A percentile compares a stretch with the other conserved stretches of the same genome.
Conservation (phyloP, 495 filamentous ascomycete genomes). For the Penicillium manginii region DNA sequence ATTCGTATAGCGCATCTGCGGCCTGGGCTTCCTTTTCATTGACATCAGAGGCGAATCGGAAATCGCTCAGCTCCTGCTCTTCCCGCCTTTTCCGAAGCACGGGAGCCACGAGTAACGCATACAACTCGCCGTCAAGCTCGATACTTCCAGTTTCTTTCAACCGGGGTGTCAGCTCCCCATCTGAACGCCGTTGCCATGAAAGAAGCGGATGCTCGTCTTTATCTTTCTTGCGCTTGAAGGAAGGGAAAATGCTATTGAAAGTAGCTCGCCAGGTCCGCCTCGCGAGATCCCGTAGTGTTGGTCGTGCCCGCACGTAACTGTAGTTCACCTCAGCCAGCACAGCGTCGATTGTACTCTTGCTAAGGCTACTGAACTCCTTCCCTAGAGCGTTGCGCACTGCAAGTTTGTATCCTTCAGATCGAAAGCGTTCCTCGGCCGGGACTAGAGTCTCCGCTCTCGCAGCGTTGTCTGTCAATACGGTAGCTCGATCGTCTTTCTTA, state of each 20-base stretch:
- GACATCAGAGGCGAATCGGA: constrained; percentile 62
- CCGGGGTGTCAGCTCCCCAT: constrained; percentile 55
- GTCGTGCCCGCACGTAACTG: constrained; percentile 78
- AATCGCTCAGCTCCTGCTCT: constrained; percentile 66
- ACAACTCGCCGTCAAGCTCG: constrained; percentile 84
- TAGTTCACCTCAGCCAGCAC: constrained; percentile 92
- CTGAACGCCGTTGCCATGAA: constrained; percentile 59
- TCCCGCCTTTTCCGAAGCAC: constrained; percentile 55
- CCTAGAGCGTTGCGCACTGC: constrained; percentile 64
- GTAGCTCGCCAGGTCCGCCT: constrained; percentile 86
- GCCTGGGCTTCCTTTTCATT: constrained; percentile 78
- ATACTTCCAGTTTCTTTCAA: constrained; percentile 71
- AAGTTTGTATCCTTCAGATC: constrained; percentile 70
- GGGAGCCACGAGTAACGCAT: constrained; percentile 66
- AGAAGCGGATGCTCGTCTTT: constrained; percentile 66
- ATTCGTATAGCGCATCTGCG: constrained; percentile 76
- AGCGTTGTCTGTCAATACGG: constrained; percentile 6
- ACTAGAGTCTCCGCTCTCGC: constrained; percentile 43
- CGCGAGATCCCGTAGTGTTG: constrained; percentile 72
- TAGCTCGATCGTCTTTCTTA: constrained; percentile 9
- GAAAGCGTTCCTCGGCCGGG: constrained; percentile 72
- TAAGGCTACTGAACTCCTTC: constrained; percentile 84
- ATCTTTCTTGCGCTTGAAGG: constrained; percentile 65
- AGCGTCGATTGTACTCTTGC: constrained; percentile 78
- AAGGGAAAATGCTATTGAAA: constrained; percentile 71